Percentiles rank a stretch among this genome's conserved stretches.
Evolutionary conservation across 2,329 filamentous ascomycete species (phyloP).

Genomic region (Fusarium cicatricum): DNA sequence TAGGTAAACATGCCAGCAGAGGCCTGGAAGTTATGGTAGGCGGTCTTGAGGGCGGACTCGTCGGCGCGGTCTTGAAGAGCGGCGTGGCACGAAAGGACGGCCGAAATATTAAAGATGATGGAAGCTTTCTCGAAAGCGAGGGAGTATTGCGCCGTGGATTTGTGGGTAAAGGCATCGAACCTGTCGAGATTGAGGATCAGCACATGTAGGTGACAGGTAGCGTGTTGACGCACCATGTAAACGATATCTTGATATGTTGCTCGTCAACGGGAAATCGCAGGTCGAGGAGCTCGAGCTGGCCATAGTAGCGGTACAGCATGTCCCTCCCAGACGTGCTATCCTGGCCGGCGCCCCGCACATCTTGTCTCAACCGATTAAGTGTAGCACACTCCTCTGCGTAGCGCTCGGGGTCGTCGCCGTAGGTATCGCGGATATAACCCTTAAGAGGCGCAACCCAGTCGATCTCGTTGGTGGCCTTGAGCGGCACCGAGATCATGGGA

Average conservation of each 20-base stretch:
- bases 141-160: slow-evolving; percentile 95
- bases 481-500: slow-evolving; percentile 93
- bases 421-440: slow-evolving; percentile 89
- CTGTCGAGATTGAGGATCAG: slow-evolving; percentile 54
- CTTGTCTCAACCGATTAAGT: slow-evolving; percentile 93
- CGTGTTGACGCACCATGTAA: slow-evolving; percentile 79
- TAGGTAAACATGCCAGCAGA: slow-evolving; percentile 99
- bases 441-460: slow-evolving; percentile 96
- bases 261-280: slow-evolving; percentile 96
- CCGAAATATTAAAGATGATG: slow-evolving; percentile 99
- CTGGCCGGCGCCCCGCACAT: slow-evolving; percentile 97
- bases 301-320: slow-evolving; percentile 95
- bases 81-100: slow-evolving; percentile 94
- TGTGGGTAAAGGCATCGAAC: slow-evolving; percentile 99
- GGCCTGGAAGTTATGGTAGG: slow-evolving; percentile 98
- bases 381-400: slow-evolving; percentile 96
- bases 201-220: background rate
- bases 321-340: slow-evolving; percentile 95
- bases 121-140: slow-evolving; percentile 98
- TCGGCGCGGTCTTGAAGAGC: slow-evolving; percentile 91
- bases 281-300: slow-evolving; percentile 93
- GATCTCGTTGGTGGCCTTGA: slow-evolving; percentile 96
- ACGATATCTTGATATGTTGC: slow-evolving; percentile 98
- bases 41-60: slow-evolving; percentile 91
- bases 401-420: slow-evolving; percentile 95